Conservation (phyloP, 2,329 filamentous ascomycete genomes). For the Aplosporella prunicola region DNA sequence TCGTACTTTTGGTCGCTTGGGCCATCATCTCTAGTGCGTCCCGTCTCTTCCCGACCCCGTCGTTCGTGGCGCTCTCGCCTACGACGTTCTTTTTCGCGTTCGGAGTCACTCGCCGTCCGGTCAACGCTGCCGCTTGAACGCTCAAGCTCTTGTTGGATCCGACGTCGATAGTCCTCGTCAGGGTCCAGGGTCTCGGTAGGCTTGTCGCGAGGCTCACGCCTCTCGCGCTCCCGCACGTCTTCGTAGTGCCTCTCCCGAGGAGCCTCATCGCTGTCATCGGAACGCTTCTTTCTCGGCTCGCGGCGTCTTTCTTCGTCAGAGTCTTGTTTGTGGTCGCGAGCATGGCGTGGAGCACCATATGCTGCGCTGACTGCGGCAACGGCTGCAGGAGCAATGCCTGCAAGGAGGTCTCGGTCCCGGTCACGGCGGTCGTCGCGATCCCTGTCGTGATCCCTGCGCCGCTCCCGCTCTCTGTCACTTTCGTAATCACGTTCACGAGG, state of each 20-base stretch:
- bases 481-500: conserved; percentile 12
- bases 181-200: conserved; percentile 31
- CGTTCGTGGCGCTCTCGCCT: conserved; percentile 23
- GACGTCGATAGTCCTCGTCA: conserved; percentile 42
- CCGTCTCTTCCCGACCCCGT: not conserved
- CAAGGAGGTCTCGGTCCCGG: conserved; percentile 8
- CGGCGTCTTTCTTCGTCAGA: conserved; percentile 20
- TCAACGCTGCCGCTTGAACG: conserved; percentile 20
- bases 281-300: conserved; percentile 19
- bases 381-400: conserved; percentile 13
- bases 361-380: conserved; percentile 19
- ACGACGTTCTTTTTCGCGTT: conserved; percentile 24
- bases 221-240: conserved; percentile 21
- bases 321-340: conserved; percentile 1
- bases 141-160: conserved; percentile 37
- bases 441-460: conserved; percentile 8
- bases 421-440: conserved; percentile 18
- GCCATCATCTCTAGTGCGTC: conserved; percentile 2
- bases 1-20: conserved; percentile 4
- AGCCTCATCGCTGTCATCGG: conserved; percentile 26
- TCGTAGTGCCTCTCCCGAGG: conserved; percentile 23
- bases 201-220: conserved; percentile 20
- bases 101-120: conserved; percentile 22
- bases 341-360: conserved; percentile 9
- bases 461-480: conserved; percentile 12